A percentile compares a stretch with the other conserved stretches of the same genome.
Evolutionary conservation across 805 yeast species (phyloP).

Genomic region (Saturnispora quitensis): DNA sequence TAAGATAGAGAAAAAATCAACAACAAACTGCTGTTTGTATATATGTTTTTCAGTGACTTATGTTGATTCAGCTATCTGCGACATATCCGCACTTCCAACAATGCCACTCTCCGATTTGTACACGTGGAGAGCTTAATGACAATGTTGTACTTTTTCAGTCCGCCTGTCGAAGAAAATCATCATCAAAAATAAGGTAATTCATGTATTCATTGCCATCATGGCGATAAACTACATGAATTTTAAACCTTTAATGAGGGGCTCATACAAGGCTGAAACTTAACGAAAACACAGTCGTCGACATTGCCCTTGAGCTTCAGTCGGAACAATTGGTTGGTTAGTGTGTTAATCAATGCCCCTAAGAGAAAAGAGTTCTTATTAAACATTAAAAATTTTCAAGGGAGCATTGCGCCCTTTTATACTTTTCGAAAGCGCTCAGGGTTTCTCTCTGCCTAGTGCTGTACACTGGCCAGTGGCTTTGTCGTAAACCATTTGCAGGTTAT

Average conservation of each 20-base stretch:
- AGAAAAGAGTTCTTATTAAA: neutral
- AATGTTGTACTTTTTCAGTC: conserved; percentile 29
- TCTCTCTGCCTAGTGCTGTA: conserved; percentile 7
- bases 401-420: neutral
- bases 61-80: conserved; percentile 31
- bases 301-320: conserved; percentile 38
- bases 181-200: conserved; percentile 14
- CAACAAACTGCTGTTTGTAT: neutral
- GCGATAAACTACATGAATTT: neutral
- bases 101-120: conserved; percentile 40
- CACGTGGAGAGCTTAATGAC: conserved; percentile 44
- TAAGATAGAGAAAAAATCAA: conserved; percentile 23
- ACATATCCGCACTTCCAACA: conserved; percentile 43
- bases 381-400: neutral
- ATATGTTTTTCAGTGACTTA: conserved; percentile 11
- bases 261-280: conserved; percentile 60
- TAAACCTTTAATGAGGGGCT: conserved; percentile 21
- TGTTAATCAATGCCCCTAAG: conserved; percentile 37
- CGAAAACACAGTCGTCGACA: conserved; percentile 46
- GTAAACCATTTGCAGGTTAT: conserved; percentile 74
- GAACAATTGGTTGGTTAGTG: conserved; percentile 44
- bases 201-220: neutral
- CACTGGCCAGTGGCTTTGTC: conserved; percentile 31
- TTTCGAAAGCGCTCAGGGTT: neutral
- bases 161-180: conserved; percentile 40